phyloP scores from a whole-genome alignment of 129 eudicot species.

The Artemisia tridentata region DNA sequence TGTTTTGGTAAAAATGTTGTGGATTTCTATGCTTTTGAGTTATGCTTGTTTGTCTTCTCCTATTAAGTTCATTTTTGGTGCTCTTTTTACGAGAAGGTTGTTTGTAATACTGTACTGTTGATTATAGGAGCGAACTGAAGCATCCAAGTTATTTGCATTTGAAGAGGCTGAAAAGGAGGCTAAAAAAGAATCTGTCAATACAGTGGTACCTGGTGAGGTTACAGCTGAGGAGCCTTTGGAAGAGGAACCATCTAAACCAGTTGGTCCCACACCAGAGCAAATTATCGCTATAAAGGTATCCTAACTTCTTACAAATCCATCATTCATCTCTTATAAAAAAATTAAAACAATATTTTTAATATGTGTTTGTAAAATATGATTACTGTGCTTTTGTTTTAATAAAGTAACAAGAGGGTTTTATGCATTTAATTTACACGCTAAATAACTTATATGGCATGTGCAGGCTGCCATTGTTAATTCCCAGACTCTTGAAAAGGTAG shows the following conservation, averaged over 20 bases:
- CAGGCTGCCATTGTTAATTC: conserved; percentile 98
- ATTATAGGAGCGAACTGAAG: conserved; percentile 88
- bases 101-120: too few species aligned
- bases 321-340: not conserved
- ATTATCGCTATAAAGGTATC: conserved; percentile 92
- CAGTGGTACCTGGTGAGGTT: conserved; percentile 80
- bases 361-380: not conserved
- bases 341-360: not conserved
- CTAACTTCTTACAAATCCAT: conserved; percentile 2
- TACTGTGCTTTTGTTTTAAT: too few species aligned
- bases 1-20: too few species aligned
- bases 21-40: too few species aligned
- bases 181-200: conserved; percentile 67
- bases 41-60: too few species aligned
- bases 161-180: conserved; percentile 93
- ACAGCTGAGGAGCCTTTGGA: conserved; percentile 67
- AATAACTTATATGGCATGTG: conserved; percentile 7
- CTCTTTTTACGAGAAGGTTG: too few species aligned
- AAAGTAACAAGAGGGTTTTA: too few species aligned
- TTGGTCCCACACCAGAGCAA: conserved; percentile 91
- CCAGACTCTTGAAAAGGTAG: conserved; percentile 99
- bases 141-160: conserved; percentile 67
- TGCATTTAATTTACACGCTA: too few species aligned
- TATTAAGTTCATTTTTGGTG: too few species aligned
- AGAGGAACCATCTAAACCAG: conserved; percentile 68